These are phyloP conservation scores for Chloranthus sessilifolius DNA, from an alignment of 164 flowering plant species.

Conservation along the genomic window DNA sequence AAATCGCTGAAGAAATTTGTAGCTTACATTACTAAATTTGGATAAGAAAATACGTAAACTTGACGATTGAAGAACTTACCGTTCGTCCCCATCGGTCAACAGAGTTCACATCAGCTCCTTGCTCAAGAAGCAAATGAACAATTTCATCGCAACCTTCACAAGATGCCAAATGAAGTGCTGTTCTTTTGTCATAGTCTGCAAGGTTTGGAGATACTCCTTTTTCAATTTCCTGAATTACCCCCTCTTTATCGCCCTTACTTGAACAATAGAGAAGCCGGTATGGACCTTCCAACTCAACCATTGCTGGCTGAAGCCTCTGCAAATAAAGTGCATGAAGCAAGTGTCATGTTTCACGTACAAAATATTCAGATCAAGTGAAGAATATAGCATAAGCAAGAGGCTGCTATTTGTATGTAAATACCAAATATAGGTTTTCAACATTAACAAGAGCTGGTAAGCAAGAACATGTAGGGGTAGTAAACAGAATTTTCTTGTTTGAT, in stretches of 20 bases:
- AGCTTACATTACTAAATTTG: no score
- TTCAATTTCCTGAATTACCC: constrained; percentile 47
- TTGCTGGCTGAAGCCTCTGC: constrained; percentile 12
- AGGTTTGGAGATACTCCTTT: constrained; percentile 48
- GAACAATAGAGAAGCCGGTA: constrained; percentile 50
- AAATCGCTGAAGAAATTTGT: no score
- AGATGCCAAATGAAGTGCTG: constrained; percentile 63
- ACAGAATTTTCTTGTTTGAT: no score
- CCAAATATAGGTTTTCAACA: no score
- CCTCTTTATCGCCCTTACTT: constrained; percentile 45
- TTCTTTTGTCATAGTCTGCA: constrained; percentile 55
- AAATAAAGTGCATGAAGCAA: neutral
- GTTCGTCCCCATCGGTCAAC: constrained; percentile 59
- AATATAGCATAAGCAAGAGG: no score
- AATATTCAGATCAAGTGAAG: no score
- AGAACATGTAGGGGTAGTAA: no score
- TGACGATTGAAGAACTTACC: constrained; percentile 43
- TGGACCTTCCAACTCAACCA: constrained; percentile 33
- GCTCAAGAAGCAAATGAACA: constrained; percentile 46
- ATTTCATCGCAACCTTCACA: constrained; percentile 54
- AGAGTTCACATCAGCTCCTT: constrained; percentile 55
- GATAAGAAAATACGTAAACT: no score
- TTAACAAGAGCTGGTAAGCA: no score
- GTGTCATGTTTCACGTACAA: no score
- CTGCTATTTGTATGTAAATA: no score